Percentiles rank a stretch among this genome's conserved stretches.
These are phyloP conservation scores for Candida glucosophila DNA, from an alignment of 1,139 yeast species.

Conservation along the genomic window DNA sequence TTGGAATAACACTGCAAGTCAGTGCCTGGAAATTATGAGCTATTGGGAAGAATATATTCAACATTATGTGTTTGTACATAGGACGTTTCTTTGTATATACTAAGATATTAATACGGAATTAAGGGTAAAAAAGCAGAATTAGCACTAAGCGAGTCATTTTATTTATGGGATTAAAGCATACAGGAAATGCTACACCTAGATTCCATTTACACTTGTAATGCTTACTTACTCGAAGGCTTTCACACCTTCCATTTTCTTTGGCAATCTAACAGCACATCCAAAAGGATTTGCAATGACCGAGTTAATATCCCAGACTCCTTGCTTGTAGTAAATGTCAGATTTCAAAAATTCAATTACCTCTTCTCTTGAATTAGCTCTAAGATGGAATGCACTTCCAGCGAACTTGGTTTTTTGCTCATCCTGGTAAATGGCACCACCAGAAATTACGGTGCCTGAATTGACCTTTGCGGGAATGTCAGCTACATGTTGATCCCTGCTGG, in stretches of 20 bases:
- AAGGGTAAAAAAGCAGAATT: too few relatives aligned
- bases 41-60: too few relatives aligned
- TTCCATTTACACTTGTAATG: too few relatives aligned
- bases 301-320: conserved; percentile 73
- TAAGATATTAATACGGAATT: too few relatives aligned
- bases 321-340: conserved; percentile 51
- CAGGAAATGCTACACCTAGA: too few relatives aligned
- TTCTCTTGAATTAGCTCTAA: conserved; percentile 55
- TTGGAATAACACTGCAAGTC: too few relatives aligned
- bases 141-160: too few relatives aligned
- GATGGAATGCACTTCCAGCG: conserved; percentile 62
- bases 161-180: too few relatives aligned
- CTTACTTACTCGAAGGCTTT: conserved; percentile 10
- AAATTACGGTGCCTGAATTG: conserved; percentile 45
- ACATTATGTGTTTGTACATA: too few relatives aligned
- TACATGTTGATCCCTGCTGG: conserved; percentile 51
- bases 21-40: too few relatives aligned
- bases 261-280: conserved; percentile 27
- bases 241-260: conserved; percentile 18
- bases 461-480: conserved; percentile 44
- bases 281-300: conserved; percentile 52
- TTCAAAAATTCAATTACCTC: conserved; percentile 58
- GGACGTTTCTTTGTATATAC: too few relatives aligned
- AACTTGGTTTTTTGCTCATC: conserved; percentile 45
- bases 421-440: conserved; percentile 58